phyloP scores from a whole-genome alignment of 495 filamentous ascomycete species.

The Podospora pseudocomata region DNA sequence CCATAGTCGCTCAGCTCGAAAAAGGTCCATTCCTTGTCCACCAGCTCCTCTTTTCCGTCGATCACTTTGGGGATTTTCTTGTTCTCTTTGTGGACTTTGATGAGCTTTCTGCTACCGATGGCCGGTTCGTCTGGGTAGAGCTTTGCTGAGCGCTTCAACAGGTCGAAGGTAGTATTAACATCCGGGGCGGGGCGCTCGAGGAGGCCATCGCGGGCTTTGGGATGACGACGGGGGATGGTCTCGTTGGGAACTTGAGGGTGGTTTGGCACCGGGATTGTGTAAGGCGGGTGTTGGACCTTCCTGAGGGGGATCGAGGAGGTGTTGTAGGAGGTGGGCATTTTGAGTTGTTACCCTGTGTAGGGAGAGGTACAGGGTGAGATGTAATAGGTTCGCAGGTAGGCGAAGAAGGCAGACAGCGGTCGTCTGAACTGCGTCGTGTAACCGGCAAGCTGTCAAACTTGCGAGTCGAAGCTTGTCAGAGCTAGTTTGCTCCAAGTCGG shows the following conservation, averaged over 20 bases:
- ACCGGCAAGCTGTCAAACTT: neutral
- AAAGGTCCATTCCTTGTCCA: constrained; percentile 66
- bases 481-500: neutral
- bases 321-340: constrained; percentile 38
- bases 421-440: neutral
- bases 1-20: constrained; percentile 60
- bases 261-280: constrained; percentile 52
- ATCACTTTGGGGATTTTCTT: constrained; percentile 68
- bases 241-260: constrained; percentile 53
- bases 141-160: constrained; percentile 51
- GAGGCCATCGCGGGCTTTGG: constrained; percentile 51
- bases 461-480: neutral
- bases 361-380: neutral
- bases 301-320: constrained; percentile 33
- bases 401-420: neutral
- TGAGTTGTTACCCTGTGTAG: constrained; percentile 22
- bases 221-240: constrained; percentile 59
- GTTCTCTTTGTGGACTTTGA: constrained; percentile 57
- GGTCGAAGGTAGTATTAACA: constrained; percentile 56
- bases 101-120: constrained; percentile 54
- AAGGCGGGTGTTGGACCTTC: constrained; percentile 50
- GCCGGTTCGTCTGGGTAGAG: constrained; percentile 56
- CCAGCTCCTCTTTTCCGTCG: constrained; percentile 56
- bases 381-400: neutral
- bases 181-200: constrained; percentile 46